Conservation (phyloP, 192 early-diverging fungal species). For the Backusella luteola region DNA sequence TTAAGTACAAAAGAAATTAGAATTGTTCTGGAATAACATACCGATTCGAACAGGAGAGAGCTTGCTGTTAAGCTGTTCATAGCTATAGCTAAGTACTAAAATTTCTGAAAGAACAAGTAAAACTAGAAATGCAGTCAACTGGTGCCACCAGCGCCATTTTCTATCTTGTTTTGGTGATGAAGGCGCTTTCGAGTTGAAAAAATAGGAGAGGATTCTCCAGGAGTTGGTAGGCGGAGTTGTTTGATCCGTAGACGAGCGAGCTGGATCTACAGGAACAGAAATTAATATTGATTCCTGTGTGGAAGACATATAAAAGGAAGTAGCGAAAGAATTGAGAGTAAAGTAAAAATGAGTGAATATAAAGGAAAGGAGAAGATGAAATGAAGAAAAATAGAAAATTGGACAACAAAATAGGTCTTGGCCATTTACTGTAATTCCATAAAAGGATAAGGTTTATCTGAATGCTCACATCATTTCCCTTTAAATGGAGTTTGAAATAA, state of each 20-base stretch:
- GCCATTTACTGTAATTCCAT: background rate
- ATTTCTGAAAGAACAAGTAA: slow-evolving; percentile 17
- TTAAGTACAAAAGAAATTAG: background rate
- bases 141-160: slow-evolving; percentile 38
- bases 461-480: background rate
- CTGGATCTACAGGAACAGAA: background rate
- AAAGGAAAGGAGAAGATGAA: background rate
- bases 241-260: background rate
- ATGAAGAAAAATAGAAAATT: background rate
- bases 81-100: slow-evolving; percentile 9
- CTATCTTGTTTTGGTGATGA: slow-evolving; percentile 16
- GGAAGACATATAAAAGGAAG: background rate
- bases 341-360: slow-evolving; percentile 10
- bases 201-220: background rate
- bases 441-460: slow-evolving; percentile 7
- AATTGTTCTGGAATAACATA: slow-evolving; percentile 14
- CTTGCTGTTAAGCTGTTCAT: slow-evolving; percentile 14
- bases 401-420: background rate
- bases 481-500: background rate
- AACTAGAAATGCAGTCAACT: slow-evolving; percentile 6
- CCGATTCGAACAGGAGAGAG: slow-evolving; percentile 26
- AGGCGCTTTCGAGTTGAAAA: background rate
- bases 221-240: background rate
- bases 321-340: background rate
- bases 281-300: background rate